phyloP scores from a whole-genome alignment of 2,329 filamentous ascomycete genomes.

The Cladosporium sp. region DNA sequence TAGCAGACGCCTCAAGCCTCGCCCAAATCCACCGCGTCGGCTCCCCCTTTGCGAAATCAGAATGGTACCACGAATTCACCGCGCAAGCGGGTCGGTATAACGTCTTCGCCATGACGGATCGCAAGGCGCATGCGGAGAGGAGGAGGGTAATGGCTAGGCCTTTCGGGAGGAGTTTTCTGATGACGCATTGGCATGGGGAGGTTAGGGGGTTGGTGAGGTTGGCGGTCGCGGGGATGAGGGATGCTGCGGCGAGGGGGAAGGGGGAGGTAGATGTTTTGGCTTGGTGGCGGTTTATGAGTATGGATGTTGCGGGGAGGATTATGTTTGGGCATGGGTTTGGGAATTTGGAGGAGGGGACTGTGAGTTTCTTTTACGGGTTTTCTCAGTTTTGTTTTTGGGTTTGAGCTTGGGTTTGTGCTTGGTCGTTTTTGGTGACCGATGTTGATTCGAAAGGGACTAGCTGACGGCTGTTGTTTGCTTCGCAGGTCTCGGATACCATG shows the following conservation, averaged over 20 bases:
- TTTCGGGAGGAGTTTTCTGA: slow-evolving; percentile 34
- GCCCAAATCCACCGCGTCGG: slow-evolving; percentile 16
- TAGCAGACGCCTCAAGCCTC: slow-evolving; percentile 1
- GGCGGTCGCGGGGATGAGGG: slow-evolving; percentile 32
- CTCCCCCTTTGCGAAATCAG: slow-evolving; percentile 24
- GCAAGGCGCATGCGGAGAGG: slow-evolving; percentile 31
- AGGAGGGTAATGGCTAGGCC: slow-evolving; percentile 34
- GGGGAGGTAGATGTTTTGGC: slow-evolving; percentile 35
- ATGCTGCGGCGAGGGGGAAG: slow-evolving; percentile 23
- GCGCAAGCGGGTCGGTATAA: slow-evolving; percentile 16
- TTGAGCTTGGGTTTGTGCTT: no score
- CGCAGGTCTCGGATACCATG: slow-evolving; percentile 27
- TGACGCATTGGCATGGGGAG: slow-evolving; percentile 33
- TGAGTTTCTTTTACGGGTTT: no score
- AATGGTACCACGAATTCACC: slow-evolving; percentile 26
- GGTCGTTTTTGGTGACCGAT: no score
- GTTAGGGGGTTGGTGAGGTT: slow-evolving; percentile 31
- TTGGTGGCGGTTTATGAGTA: slow-evolving; percentile 39
- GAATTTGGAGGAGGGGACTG: slow-evolving; percentile 34
- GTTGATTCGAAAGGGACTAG: no score
- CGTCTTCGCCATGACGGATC: slow-evolving; percentile 37
- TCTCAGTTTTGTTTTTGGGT: no score
- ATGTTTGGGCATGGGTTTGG: slow-evolving; percentile 38
- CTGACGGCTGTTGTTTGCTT: no score
- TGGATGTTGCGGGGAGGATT: slow-evolving; percentile 35